Percentiles rank a stretch among this genome's conserved stretches.
These are phyloP conservation scores for Aechmea fasciata DNA, from an alignment of 176 grass and related monocot species.

Conservation along the genomic window DNA sequence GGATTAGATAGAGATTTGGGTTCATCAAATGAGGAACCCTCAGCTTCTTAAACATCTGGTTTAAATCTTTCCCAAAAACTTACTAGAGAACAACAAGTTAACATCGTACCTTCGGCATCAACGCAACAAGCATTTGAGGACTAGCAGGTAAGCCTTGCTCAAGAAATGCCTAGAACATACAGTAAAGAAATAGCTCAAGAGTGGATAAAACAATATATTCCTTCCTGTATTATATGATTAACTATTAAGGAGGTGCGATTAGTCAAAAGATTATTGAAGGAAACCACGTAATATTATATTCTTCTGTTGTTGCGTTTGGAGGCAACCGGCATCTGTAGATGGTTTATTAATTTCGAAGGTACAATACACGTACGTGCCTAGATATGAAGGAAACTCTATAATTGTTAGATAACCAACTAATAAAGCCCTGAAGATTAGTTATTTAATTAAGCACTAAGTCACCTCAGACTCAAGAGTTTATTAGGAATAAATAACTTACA, in stretches of 20 bases:
- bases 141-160: slow-evolving; percentile 83
- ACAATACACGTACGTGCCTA: slow-evolving; percentile 22
- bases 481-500: slow-evolving; percentile 41
- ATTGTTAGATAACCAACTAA: not conserved
- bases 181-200: slow-evolving; percentile 14
- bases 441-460: not conserved
- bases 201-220: slow-evolving; percentile 15
- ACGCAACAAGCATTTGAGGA: slow-evolving; percentile 64
- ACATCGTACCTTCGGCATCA: slow-evolving; percentile 70
- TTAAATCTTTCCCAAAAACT: not conserved
- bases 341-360: not conserved
- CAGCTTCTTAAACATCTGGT: not conserved
- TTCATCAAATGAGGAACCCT: not conserved
- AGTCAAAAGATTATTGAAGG: slow-evolving; percentile 20
- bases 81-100: slow-evolving; percentile 15
- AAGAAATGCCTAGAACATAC: slow-evolving; percentile 69
- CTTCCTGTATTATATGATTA: slow-evolving; percentile 14
- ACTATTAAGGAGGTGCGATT: not conserved
- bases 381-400: not conserved
- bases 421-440: too few species aligned
- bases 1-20: not conserved
- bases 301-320: slow-evolving; percentile 17
- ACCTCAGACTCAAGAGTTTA: not conserved
- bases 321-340: slow-evolving; percentile 24
- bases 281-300: slow-evolving; percentile 2